phyloP scores from a whole-genome alignment of 1,284 basidiomycete species.

The Cutaneotrichosporon cyanovorans region DNA sequence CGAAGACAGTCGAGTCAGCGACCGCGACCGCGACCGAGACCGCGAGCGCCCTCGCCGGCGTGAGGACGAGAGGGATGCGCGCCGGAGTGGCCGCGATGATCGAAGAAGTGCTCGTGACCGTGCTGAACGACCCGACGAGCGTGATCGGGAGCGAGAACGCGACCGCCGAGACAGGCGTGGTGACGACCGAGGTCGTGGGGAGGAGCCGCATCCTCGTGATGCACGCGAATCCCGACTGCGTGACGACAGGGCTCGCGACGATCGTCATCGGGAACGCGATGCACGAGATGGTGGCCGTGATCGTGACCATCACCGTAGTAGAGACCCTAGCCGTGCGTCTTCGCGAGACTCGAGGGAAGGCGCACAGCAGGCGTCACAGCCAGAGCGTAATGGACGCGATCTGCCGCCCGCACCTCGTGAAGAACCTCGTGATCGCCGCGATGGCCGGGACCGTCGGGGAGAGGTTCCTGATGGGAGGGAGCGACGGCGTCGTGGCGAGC shows the following conservation, averaged over 20 bases:
- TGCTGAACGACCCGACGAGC: constrained; percentile 1
- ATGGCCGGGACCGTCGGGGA: not conserved
- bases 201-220: not conserved
- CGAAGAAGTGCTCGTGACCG: not conserved
- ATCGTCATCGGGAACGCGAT: not conserved
- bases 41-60: constrained; percentile 4
- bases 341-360: not conserved
- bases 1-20: constrained; percentile 30
- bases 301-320: not conserved
- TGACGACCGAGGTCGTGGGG: not conserved
- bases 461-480: too few species aligned
- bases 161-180: constrained; percentile 1
- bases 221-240: not conserved
- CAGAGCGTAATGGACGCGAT: not conserved
- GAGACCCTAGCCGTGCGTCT: not conserved
- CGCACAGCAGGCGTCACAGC: too few species aligned
- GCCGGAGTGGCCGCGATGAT: not conserved
- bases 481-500: too few species aligned
- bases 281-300: not conserved
- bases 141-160: constrained; percentile 2
- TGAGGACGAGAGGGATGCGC: not conserved
- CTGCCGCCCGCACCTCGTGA: not conserved
- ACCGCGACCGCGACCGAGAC: constrained; percentile 26
- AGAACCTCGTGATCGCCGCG: not conserved
- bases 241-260: not conserved